Base-by-base conservation (phyloP, 768 basidiomycete genomes). In the Tephrocybe sp. region DNA sequence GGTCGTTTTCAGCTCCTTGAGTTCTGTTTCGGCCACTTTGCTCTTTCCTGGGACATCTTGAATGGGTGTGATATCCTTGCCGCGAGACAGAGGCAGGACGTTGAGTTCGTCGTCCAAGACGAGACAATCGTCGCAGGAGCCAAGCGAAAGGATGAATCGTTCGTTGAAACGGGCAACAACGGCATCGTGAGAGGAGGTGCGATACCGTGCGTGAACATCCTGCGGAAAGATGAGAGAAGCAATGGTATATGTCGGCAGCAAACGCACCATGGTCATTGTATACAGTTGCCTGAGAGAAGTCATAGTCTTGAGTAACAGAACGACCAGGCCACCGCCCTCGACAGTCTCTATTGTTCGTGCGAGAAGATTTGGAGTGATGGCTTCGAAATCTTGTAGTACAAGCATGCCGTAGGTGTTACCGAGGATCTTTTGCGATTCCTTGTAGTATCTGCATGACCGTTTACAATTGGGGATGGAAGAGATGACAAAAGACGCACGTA, bases 401-500 rank as follows among this genome's bases (percentile, higher is more conserved):
- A 91, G 86, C 93, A 98, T 98, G 35, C 96, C 96, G 67, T 89
- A 98, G 0, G 97, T 99, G 64, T 98, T 90, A 58, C 96, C 97
- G 28, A 99, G 82, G 32, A 56, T 56, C 28, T 56, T 56, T 35
- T 56, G 51, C n/a, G 55, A 56, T 35, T 56, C 55, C 41, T 56
- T 56, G 48, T 56, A 56, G 41, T 56, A 56, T 19, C 55, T 56
- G 19, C 5, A 24, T 11, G 13, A 30, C 13, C 25, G 32, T 18
- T 52, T 11, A 31, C 25, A 4, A 28, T 16, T 19, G 16, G 13
- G 39, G 22, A 30, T 39, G 26, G 34, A n/a, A 3, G 18, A 35
- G 3, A 49, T 30, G 19, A 9, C 18, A 9, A 37, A 31, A 9
- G 27, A 79, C 87, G 62, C 64, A 94, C 84, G 91, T 93, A 74